A percentile compares a stretch with the other conserved stretches of the same genome.
These are phyloP conservation scores for Solanum chmielewskii DNA, from an alignment of 257 asterid genomes.

Conservation along the genomic window DNA sequence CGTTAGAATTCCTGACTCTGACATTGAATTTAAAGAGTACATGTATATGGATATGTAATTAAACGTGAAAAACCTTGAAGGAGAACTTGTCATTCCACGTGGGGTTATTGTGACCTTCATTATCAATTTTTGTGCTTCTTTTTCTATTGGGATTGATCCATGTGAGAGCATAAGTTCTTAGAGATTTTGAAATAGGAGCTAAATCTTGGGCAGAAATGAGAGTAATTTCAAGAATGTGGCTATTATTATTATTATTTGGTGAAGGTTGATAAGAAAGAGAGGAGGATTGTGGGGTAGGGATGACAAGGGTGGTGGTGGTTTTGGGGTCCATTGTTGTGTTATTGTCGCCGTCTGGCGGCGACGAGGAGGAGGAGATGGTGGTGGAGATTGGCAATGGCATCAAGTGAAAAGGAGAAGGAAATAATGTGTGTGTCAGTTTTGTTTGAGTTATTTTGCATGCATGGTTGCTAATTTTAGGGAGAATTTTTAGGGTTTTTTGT, in stretches of 20 bases:
- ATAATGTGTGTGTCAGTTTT: background rate
- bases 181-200: constrained; percentile 16
- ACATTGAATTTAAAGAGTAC: background rate
- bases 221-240: constrained; percentile 51
- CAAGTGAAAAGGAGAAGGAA: background rate
- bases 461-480: background rate
- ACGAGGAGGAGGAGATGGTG: background rate
- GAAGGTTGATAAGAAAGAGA: background rate
- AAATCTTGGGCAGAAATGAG: constrained; percentile 65
- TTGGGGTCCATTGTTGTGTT: background rate
- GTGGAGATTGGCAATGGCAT: background rate
- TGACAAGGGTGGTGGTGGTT: background rate
- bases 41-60: background rate
- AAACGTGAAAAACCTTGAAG: constrained; percentile 4
- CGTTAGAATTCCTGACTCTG: background rate
- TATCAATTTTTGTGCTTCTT: constrained; percentile 33
- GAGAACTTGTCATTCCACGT: constrained; percentile 60
- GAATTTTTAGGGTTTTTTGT: background rate
- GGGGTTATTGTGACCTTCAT: constrained; percentile 40
- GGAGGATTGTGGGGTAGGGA: background rate
- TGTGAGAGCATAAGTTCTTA: constrained; percentile 38
- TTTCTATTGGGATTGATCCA: constrained; percentile 46
- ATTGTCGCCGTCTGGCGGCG: background rate
- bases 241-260: background rate
- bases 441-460: background rate